These are phyloP conservation scores for Orbilia oligospora DNA, from an alignment of 2,329 filamentous ascomycete genomes.

Conservation along the genomic window DNA sequence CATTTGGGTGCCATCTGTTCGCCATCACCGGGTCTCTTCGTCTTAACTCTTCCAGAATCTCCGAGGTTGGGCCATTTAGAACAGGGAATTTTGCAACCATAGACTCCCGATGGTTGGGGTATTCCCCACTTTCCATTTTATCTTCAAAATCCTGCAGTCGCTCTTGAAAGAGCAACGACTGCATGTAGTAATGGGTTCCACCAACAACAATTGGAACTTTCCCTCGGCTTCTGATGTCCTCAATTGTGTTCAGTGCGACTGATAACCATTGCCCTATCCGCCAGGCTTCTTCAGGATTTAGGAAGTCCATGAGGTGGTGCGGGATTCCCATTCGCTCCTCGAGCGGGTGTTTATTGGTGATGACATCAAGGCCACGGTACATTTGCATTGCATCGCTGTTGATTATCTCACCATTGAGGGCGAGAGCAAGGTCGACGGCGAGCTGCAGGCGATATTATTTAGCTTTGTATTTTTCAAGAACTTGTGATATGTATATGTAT, in stretches of 20 bases:
- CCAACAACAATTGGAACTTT: conserved; percentile 91
- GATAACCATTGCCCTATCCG: conserved; percentile 77
- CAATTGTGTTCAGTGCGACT: conserved; percentile 69
- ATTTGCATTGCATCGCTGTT: conserved; percentile 99
- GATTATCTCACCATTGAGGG: conserved; percentile 92
- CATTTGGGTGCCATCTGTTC: conserved; percentile 91
- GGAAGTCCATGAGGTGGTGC: conserved; percentile 88
- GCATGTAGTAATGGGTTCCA: conserved; percentile 95
- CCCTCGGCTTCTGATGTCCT: conserved; percentile 82
- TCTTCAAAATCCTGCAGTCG: conserved; percentile 68
- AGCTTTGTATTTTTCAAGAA: background rate
- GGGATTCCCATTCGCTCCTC: conserved; percentile 83
- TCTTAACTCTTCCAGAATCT: conserved; percentile 79
- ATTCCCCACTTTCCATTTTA: conserved; percentile 64
- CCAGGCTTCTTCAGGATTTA: conserved; percentile 85
- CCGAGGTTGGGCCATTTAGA: conserved; percentile 78
- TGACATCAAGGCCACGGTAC: conserved; percentile 90
- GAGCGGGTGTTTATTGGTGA: conserved; percentile 89
- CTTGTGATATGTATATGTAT: background rate
- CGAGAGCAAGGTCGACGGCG: conserved; percentile 86
- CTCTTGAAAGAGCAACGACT: conserved; percentile 86
- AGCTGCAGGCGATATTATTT: conserved; percentile 72
- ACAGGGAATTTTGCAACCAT: conserved; percentile 75
- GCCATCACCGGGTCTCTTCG: conserved; percentile 93
- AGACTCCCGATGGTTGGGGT: conserved; percentile 66